Evolutionary conservation across 2,329 filamentous ascomycete genomes (phyloP).

Genomic region (Trichoderma sp.): DNA sequence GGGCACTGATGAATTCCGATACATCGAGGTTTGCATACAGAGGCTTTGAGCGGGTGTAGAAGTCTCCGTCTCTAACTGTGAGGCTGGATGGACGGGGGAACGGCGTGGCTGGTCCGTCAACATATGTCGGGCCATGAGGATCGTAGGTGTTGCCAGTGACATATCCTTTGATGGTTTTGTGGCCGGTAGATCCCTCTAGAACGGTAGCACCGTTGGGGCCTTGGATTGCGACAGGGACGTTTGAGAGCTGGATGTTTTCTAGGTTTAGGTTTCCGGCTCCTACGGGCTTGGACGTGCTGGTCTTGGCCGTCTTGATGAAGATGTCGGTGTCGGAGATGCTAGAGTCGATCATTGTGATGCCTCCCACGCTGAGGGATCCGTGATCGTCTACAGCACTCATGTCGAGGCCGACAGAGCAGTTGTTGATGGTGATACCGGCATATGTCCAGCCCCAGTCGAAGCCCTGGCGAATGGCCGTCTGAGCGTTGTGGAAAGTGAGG

Average conservation of each 20-base stretch:
- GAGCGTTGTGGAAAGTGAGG: slow-evolving; percentile 60
- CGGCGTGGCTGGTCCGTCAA: neutral
- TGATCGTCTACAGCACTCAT: slow-evolving; percentile 45
- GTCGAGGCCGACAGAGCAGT: slow-evolving; percentile 64
- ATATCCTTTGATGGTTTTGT: neutral
- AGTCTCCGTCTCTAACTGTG: neutral
- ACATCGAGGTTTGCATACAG: neutral
- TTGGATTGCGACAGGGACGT: neutral
- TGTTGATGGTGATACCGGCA: slow-evolving; percentile 60
- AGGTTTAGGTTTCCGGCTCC: neutral
- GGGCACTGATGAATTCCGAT: neutral
- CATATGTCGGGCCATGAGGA: neutral
- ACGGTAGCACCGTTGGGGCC: neutral
- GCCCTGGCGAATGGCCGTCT: slow-evolving; percentile 66
- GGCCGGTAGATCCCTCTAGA: neutral
- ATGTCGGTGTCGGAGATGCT: slow-evolving; percentile 62
- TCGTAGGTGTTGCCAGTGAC: neutral
- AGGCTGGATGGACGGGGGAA: neutral
- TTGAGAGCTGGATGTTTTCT: neutral
- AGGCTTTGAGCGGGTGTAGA: neutral
- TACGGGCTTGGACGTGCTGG: neutral
- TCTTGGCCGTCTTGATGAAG: slow-evolving; percentile 57
- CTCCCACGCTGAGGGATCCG: slow-evolving; percentile 18
- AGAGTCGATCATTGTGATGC: slow-evolving; percentile 72
- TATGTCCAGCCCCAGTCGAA: slow-evolving; percentile 79